These are phyloP conservation scores for Tricholoma sp. DNA, from an alignment of 768 basidiomycete genomes.

Conservation along the genomic window DNA sequence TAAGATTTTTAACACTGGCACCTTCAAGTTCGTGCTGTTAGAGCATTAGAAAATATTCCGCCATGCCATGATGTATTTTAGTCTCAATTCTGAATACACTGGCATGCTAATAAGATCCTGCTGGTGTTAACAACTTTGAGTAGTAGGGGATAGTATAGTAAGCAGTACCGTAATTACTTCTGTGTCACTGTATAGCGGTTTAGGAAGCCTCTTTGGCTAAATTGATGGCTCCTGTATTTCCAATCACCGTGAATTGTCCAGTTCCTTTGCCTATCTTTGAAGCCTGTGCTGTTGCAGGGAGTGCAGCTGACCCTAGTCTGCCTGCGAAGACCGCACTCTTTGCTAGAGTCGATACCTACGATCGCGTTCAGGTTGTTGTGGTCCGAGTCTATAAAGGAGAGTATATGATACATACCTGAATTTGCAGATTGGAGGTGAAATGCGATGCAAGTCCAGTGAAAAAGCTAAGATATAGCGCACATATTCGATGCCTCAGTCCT, in stretches of 20 bases:
- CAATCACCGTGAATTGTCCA: conserved; percentile 47
- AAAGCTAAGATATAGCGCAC: conserved; percentile 20
- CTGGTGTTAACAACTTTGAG: no score
- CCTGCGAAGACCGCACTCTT: conserved; percentile 53
- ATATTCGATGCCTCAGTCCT: no score
- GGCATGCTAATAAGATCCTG: no score
- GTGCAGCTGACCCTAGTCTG: conserved; percentile 41
- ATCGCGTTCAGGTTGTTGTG: neutral
- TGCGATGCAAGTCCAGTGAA: conserved; percentile 32
- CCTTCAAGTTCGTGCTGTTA: no score
- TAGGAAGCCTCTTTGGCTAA: conserved; percentile 25
- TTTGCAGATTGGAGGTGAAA: conserved; percentile 34
- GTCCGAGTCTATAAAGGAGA: neutral
- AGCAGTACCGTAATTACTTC: no score
- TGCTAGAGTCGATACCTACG: conserved; percentile 47
- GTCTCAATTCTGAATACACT: no score
- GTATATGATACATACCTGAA: conserved; percentile 32
- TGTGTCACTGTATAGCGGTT: no score
- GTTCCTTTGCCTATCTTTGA: conserved; percentile 33
- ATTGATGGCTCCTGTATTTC: conserved; percentile 41
- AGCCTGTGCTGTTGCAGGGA: conserved; percentile 42
- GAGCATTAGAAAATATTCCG: no score
- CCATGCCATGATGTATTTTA: no score
- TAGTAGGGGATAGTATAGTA: no score
- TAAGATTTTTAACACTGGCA: no score